Base-by-base conservation (phyloP, 768 basidiomycete genomes). In the Amanita inopinata region DNA sequence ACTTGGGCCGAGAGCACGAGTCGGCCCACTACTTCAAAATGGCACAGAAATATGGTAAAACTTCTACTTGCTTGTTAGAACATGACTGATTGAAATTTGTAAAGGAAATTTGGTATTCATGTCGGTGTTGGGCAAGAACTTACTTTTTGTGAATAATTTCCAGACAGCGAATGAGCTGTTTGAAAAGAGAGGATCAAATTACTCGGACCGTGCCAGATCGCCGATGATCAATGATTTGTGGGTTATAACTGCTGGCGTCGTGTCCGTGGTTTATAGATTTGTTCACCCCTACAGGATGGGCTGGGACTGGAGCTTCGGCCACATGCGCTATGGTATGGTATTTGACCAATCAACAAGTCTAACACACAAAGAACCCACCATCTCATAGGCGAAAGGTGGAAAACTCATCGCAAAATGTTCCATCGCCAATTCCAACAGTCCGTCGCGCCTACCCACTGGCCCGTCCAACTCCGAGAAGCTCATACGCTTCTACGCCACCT, bases 31-130 rank as follows among this genome's bases (percentile, higher is more conserved):
- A 77, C 51, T 54, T 58, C 18, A 50, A 55, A 38, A 61, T 70
- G 46, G 62, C 67, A 8, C 51, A 65, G 35, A 51, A 59, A 51
- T 68, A 69, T 45, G 72, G 72, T 72, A 35, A 6, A 15, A 7
- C 6, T 15, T 20, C n/a, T n/a, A n/a, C n/a, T n/a, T n/a, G n/a
- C n/a, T n/a, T n/a, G 12, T 17, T 35, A 7, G 27, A 28, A 28
- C 7, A 28, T 28, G n/a, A 28, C 27, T 28, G 7, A 28, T 28
- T 28, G 7, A 7, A n/a, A 28, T 28, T 28, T 30, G 18, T 28
- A 7, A 14, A 76, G 78, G 78, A 3, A 71, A 76, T 40, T 50
- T 80, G 28, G 70, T 79, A 2, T 74, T 71, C 48, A 58, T 77
- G 14, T 67, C 64, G 38, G 63, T 71, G 10, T 54, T 79, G 5